Base-by-base conservation (phyloP, 441 rosid species). In the Viola pubescens region DNA sequence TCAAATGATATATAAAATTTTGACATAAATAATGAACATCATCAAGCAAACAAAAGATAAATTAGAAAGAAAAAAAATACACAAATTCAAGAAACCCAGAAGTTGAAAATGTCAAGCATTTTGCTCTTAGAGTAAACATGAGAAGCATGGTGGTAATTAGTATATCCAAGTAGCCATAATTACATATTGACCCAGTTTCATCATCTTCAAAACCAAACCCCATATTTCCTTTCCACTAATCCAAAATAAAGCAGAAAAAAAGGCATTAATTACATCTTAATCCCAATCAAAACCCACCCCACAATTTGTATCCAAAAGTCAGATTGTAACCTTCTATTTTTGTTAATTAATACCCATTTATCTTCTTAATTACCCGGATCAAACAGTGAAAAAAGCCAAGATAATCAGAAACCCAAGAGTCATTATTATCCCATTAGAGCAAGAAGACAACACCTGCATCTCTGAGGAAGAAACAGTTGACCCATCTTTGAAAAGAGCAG, bases 401-500 rank as follows among this genome's bases (percentile, higher is more conserved):
- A 42, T 40, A 41, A 64, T 38, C 11, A 62, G 41, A 56, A 38
- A 37, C 49, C 70, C 63, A 55, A 63, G 43, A 49, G 64, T 11
- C 58, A 68, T 19, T 13, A 65, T 37, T 13, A 65, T 37, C 55
- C 60, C 54, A 47, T 39, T 26, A 43, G 45, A 68, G 14, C 51
- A 53, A 52, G 54, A 65, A 47, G 52, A 54, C 41, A 57, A 26
- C 55, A 11, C 52, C 66, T 41, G 64, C 50, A 39, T 11, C 26
- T 53, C 49, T 2, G 66, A 59, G 11, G 75, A 52, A 51, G 73
- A 13, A 54, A 48, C 44, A 34, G 48, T 45, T 53, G 60, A 13
- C 65, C 37, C 47, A 9, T 38, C 58, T 11, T 52, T 59, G 66
- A 56, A 45, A 49, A 55, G 39, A 48, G 62, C 74, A 42, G 72